Base-by-base conservation (phyloP, 441 rosid genomes). In the Pelargonium citronellum region DNA sequence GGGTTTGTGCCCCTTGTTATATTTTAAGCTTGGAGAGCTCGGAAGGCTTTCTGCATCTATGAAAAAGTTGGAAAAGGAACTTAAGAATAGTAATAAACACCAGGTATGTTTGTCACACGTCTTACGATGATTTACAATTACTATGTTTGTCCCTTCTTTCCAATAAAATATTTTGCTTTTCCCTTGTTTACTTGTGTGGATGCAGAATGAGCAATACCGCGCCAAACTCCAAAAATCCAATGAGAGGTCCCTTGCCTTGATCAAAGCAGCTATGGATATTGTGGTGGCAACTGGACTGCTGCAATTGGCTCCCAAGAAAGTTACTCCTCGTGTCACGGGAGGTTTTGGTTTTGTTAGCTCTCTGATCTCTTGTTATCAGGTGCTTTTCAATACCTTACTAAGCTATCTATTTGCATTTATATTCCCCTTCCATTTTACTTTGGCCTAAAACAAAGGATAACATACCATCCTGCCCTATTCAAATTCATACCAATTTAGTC, bases 281-380 rank as follows among this genome's bases (percentile, higher is more conserved):
- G 86, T 90, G 67, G 99, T 92, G 30, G 96, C 99, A 10, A 82
- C 73, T 30, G 99, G 99, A 69, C 83, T 92, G 53, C 98, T 95
- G 76, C 98, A 92, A 58, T 79, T 92, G 84, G 90, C 89, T 20
- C 98, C 99, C 22, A 89, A 84, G 88, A 91, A 83, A 72, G 84
- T 95, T 64, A 89, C 85, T 72, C 96, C 99, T 68, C 98, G 98
- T 30, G 92, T 90, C 43, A 95, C 99, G 0, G 97, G 99, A 58
- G 96, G 89, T 69, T 73, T 92, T 22, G 98, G 98, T 75, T 87
- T 95, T 80, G 78, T 71, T 75, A 80, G 83, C 74, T 95, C 99
- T 20, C 87, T 95, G 41, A 92, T 95, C 76, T 90, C 99, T 67
- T 95, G 99, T 78, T 95, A 92, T 80, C 99, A 95, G 98, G 99